These are phyloP conservation scores for Lentinula aciculospora DNA, from an alignment of 768 basidiomycete species.

Conservation along the genomic window DNA sequence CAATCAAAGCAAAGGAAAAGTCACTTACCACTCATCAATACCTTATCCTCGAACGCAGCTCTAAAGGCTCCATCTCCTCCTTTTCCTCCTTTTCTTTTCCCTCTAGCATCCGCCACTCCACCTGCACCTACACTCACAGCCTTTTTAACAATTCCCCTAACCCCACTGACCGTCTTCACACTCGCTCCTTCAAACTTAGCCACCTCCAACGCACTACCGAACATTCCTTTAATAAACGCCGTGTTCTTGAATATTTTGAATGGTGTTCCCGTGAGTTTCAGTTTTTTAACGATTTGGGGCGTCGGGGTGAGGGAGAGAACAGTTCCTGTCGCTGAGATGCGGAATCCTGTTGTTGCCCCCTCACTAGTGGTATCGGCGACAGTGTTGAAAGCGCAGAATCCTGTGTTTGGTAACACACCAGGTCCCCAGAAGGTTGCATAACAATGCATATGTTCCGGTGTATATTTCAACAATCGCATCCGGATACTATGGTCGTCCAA, in stretches of 20 bases:
- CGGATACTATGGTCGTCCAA: conserved; percentile 97
- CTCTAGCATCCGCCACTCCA: conserved; percentile 60
- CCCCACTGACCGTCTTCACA: conserved; percentile 90
- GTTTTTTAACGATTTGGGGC: conserved; percentile 82
- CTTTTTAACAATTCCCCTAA: conserved; percentile 96
- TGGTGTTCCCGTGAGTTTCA: conserved; percentile 93
- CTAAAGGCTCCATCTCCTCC: conserved; percentile 95
- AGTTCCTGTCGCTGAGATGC: conserved; percentile 90
- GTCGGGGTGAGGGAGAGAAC: conserved; percentile 91
- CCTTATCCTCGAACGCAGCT: conserved; percentile 97
- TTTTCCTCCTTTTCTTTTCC: conserved; percentile 91
- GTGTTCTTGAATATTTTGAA: conserved; percentile 99
- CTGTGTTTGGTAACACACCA: conserved; percentile 85
- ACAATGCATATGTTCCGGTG: conserved; percentile 99
- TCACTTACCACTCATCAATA: conserved; percentile 86
- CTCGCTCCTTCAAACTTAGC: conserved; percentile 99
- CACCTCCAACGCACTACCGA: conserved; percentile 86
- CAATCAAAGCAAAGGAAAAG: background rate
- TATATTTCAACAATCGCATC: conserved; percentile 99
- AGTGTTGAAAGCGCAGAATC: conserved; percentile 96
- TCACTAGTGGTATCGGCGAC: conserved; percentile 36
- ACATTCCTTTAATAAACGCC: conserved; percentile 98
- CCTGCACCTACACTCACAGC: conserved; percentile 55
- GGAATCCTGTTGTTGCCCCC: conserved; percentile 64
- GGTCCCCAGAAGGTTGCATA: conserved; percentile 98